These are phyloP conservation scores for Monascus purpureus DNA, from an alignment of 495 filamentous ascomycete genomes.

Conservation along the genomic window DNA sequence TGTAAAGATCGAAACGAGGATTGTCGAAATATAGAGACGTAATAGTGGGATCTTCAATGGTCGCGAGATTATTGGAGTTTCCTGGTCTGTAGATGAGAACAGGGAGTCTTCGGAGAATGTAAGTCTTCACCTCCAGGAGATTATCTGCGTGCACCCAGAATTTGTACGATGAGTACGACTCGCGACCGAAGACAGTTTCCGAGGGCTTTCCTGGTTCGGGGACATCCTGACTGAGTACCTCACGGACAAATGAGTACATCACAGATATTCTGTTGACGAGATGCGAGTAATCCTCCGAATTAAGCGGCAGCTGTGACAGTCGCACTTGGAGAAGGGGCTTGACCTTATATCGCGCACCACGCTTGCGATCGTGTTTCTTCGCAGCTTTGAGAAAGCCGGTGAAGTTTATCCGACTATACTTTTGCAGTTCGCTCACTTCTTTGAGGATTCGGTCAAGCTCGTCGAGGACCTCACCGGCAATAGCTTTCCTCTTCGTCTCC, in stretches of 20 bases:
- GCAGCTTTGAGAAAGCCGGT: conserved; percentile 95
- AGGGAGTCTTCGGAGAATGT: conserved; percentile 77
- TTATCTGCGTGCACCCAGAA: conserved; percentile 98
- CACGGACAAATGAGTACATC: conserved; percentile 89
- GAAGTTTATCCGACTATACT: conserved; percentile 92
- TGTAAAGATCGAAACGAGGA: conserved; percentile 70
- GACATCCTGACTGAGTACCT: conserved; percentile 50
- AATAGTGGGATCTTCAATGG: conserved; percentile 71
- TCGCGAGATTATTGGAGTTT: conserved; percentile 62
- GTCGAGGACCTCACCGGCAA: conserved; percentile 53
- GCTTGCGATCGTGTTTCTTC: conserved; percentile 94
- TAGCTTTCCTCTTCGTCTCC: conserved; percentile 29
- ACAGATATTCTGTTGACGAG: conserved; percentile 74
- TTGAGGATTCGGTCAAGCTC: conserved; percentile 79
- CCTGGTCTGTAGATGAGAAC: conserved; percentile 85
- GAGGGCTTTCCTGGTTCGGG: conserved; percentile 24
- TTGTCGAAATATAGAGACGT: conserved; percentile 96
- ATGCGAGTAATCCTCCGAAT: conserved; percentile 87
- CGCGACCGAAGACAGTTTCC: conserved; percentile 32
- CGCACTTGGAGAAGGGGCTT: conserved; percentile 81
- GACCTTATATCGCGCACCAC: conserved; percentile 69
- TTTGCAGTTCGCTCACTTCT: conserved; percentile 86
- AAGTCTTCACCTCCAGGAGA: conserved; percentile 88
- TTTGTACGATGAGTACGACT: conserved; percentile 82
- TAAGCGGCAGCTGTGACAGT: conserved; percentile 76